Evolutionary conservation across 805 yeast species (phyloP), one percentile per base, ranked within the genome.

Genomic region (Ogataea pini): DNA sequence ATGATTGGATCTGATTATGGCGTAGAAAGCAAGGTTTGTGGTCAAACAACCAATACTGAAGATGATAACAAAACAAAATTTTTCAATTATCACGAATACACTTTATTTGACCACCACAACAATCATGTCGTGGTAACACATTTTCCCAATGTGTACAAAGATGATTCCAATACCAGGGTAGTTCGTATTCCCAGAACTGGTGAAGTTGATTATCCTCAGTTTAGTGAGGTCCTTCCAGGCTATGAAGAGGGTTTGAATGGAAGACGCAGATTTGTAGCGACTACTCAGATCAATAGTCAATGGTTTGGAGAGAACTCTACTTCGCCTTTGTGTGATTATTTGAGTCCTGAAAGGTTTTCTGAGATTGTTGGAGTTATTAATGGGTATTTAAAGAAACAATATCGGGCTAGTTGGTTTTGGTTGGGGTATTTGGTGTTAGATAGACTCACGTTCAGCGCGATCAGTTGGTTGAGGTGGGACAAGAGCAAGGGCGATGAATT

Each of bases 41-140:
- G 18, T 10, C 32, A 39, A 34, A 34, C 37, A 17, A 34, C n/a
- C 37, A 34, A 18, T 18, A 18, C 4, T 18, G 14, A 34, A 18
- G n/a, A 8, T 13, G 37, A 34, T 28, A 19, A 29, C 19, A 28
- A 14, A 31, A 24, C 48, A n/a, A 46, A 55, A 34, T 83, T 80
- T 60, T 85, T 82, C 73, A 85, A 86, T 60, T 84, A 83, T 56
- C 89, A 85, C 59, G 91, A 85, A 60, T 82, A 70, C 58, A 43
- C 52, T 13, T 18, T 25, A 28, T 42, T 48, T 7, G 53, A 50
- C 9, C 55, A 67, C 67, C 38, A 64, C 64, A 3, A 61, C 58
- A 27, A 64, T 76, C 2, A 32, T 82, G 9, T 77, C 31, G 44
- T 79, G 17, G 63, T 82, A 8, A 83, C 84, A 27, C 91, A 85